Conservation (phyloP, 257 asterid genomes). For the Rubia yunnanensis region DNA sequence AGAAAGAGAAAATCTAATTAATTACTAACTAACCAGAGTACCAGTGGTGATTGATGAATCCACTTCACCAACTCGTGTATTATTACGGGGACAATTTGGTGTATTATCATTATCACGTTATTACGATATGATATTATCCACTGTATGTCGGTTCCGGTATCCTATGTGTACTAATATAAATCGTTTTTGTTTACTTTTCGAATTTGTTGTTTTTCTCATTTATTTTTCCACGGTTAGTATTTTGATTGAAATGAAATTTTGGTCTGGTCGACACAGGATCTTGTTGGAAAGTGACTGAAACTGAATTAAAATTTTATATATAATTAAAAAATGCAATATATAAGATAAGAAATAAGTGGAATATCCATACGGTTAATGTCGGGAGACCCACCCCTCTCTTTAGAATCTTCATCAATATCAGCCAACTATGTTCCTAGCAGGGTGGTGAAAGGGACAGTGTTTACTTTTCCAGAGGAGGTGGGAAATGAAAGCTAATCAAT, state of each 20-base stretch:
- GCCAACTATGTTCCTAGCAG: neutral
- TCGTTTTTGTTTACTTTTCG: conserved; percentile 8
- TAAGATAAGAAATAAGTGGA: too few species aligned
- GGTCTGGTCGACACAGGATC: neutral
- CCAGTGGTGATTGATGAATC: conserved; percentile 15
- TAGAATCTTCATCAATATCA: too few species aligned
- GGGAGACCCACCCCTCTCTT: too few species aligned
- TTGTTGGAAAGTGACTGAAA: neutral
- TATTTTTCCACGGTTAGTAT: neutral
- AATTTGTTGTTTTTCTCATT: neutral
- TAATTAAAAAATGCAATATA: too few species aligned
- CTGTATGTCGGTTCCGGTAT: conserved; percentile 22
- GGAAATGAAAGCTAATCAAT: neutral
- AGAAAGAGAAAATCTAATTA: neutral
- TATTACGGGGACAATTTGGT: conserved; percentile 11
- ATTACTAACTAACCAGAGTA: conserved; percentile 7
- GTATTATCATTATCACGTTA: neutral
- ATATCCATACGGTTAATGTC: too few species aligned
- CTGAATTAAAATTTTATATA: too few species aligned
- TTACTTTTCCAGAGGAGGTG: neutral
- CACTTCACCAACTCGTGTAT: conserved; percentile 23
- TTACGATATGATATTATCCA: neutral
- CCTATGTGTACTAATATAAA: conserved; percentile 11
- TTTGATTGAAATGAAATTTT: neutral
- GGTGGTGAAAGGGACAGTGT: neutral